phyloP scores from a whole-genome alignment of 257 asterid species.

The Solanum lignicaule region DNA sequence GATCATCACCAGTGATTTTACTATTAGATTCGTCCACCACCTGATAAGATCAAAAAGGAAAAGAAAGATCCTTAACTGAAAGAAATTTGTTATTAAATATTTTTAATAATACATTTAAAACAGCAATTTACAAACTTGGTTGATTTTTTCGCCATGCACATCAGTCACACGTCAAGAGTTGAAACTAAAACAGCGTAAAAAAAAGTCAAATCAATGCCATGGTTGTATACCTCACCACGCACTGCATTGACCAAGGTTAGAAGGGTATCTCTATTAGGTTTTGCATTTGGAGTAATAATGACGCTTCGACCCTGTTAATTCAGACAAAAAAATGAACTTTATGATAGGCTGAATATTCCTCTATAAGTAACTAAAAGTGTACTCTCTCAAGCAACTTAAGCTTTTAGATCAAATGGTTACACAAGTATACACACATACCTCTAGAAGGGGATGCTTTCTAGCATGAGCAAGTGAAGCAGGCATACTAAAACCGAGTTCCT shows the following conservation, averaged over 20 bases:
- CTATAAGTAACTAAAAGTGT: background rate
- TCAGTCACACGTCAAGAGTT: background rate
- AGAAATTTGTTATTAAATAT: background rate
- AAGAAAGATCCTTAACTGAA: background rate
- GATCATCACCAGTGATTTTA: constrained; percentile 21
- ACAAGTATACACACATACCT: constrained; percentile 21
- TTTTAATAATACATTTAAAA: background rate
- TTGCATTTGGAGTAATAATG: constrained; percentile 48
- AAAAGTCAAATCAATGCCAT: background rate
- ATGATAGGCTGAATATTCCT: background rate
- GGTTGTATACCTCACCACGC: constrained; percentile 51
- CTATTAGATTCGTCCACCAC: constrained; percentile 19
- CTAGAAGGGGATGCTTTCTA: constrained; percentile 47
- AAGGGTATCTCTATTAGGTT: constrained; percentile 44
- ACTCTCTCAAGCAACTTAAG: background rate
- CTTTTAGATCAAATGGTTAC: background rate
- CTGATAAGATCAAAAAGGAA: constrained; percentile 25
- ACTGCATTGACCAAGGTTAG: constrained; percentile 51
- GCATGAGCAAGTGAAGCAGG: constrained; percentile 51
- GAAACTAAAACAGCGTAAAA: background rate
- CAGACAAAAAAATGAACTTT: constrained; percentile 2
- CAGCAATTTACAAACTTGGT: background rate
- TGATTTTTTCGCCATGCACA: background rate
- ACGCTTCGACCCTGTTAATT: constrained; percentile 49
- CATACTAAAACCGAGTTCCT: constrained; percentile 61